Evolutionary conservation across 2,329 filamentous ascomycete genomes (phyloP).

Genomic region (Coniella vitis): DNA sequence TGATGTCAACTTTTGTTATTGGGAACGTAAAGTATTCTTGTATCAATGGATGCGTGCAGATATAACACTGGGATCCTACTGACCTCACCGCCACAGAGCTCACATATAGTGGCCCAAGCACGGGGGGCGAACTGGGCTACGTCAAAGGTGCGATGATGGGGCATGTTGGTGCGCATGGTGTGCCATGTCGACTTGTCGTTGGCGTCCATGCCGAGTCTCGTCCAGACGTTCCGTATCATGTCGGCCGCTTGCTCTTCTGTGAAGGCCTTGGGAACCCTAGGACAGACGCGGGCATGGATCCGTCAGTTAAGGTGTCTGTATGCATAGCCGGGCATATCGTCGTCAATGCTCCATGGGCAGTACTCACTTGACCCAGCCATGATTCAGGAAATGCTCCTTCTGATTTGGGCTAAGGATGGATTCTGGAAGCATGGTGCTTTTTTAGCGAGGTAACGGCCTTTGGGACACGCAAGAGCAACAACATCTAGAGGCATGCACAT

Average conservation of each 20-base stretch:
- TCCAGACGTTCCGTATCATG: conserved; percentile 48
- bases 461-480: neutral
- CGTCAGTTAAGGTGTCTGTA: no score
- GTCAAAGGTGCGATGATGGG: conserved; percentile 47
- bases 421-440: conserved; percentile 7
- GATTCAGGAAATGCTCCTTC: conserved; percentile 33
- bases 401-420: conserved; percentile 30
- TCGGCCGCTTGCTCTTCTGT: conserved; percentile 30
- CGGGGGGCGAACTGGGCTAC: conserved; percentile 53
- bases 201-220: conserved; percentile 56
- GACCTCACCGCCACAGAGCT: conserved; percentile 55
- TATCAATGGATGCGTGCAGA: neutral
- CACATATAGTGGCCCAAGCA: conserved; percentile 60
- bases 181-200: conserved; percentile 60
- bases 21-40: no score
- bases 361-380: conserved; percentile 33
- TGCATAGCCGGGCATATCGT: no score
- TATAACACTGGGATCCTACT: neutral
- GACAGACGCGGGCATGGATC: no score
- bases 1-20: neutral
- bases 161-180: conserved; percentile 58
- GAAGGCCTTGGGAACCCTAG: conserved; percentile 30
- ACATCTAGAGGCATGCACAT: no score
- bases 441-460: neutral
- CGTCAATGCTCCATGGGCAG: no score